Evolutionary conservation across 2,329 filamentous ascomycete genomes (phyloP), one percentile per base, ranked within the genome.

Genomic region (Keithomyces neogunnii): DNA sequence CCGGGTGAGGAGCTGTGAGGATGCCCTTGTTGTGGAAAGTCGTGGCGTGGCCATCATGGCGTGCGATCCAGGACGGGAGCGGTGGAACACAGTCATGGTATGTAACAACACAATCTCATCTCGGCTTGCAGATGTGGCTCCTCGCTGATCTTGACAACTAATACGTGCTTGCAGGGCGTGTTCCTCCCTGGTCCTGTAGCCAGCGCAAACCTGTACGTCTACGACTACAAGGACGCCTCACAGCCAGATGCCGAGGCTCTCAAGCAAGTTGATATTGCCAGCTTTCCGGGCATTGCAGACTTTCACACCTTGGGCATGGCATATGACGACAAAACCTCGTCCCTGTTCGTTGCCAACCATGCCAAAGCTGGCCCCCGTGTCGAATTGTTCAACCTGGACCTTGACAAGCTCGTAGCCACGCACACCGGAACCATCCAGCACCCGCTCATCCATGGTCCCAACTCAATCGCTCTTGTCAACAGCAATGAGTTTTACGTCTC

Each of bases 11-110:
- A 71, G 61, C 51, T 73, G 70, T 31, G 69, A 73, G 49, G 70
- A 73, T 59, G 63, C 56, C 1, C 38, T 72, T 11, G 57, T 72
- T 7, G 49, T 72, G 1, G 65, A 72, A 50, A 59, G 62, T 1
- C 48, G 60, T 10, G 64, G 66, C 13, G 4, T 71, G 2, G 70
- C 69, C 2, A 58, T 73, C 31, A 46, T 71, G 3, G 64, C 60
- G 11, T 73, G 70, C 46, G 70, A 72, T 26, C 56, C 64, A 1
- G 70, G 69, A 4, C 62, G 70, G 3, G 70, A 73, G 51, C 62
- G 58, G 7, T 68, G 63, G 60, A 73, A 73, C 54, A 70, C 66
- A 3, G 69, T 73, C 53, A 70, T 72, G 69, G 70, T 66, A 32
- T 29, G 58, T 47, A 19, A 8, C 19, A 5, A 6, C 32, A n/a